phyloP scores from a whole-genome alignment of 2,329 filamentous ascomycete genomes.

The Lojkania enalia region DNA sequence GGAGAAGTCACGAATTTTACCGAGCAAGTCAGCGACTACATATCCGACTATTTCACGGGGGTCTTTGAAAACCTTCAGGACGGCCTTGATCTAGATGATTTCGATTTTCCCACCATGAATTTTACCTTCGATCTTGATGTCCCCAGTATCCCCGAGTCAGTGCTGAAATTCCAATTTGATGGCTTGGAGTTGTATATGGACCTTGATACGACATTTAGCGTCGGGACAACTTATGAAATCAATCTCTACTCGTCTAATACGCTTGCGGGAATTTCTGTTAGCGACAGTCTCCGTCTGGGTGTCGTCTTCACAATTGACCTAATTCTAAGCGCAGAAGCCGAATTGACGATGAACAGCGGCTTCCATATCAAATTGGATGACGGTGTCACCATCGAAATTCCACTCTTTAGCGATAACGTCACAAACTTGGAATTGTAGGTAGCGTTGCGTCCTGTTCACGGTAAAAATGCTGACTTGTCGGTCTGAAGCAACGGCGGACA shows the following conservation, averaged over 20 bases:
- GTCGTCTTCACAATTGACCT: conserved; percentile 57
- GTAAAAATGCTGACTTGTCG: neutral
- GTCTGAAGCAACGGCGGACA: conserved; percentile 53
- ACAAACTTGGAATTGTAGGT: conserved; percentile 56
- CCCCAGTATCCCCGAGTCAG: conserved; percentile 48
- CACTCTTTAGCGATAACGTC: conserved; percentile 56
- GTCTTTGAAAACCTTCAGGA: conserved; percentile 21
- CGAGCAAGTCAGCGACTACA: conserved; percentile 12
- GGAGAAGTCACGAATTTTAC: conserved; percentile 24
- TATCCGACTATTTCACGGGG: conserved; percentile 11
- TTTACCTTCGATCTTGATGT: conserved; percentile 45
- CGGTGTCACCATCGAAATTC: conserved; percentile 52
- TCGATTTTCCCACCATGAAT: conserved; percentile 23
- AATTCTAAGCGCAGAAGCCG: conserved; percentile 53
- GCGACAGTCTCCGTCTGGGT: conserved; percentile 49
- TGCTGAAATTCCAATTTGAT: conserved; percentile 55
- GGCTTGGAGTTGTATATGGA: conserved; percentile 57
- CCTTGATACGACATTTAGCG: conserved; percentile 50
- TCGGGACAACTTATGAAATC: conserved; percentile 52
- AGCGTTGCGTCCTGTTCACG: neutral
- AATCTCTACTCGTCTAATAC: conserved; percentile 55
- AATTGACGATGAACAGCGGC: conserved; percentile 57
- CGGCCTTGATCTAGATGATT: conserved; percentile 23
- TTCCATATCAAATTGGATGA: conserved; percentile 61
- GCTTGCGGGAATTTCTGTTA: conserved; percentile 48